These are phyloP conservation scores for Trichocomaceae sp. DNA, from an alignment of 2,329 filamentous ascomycete species.

Conservation along the genomic window DNA sequence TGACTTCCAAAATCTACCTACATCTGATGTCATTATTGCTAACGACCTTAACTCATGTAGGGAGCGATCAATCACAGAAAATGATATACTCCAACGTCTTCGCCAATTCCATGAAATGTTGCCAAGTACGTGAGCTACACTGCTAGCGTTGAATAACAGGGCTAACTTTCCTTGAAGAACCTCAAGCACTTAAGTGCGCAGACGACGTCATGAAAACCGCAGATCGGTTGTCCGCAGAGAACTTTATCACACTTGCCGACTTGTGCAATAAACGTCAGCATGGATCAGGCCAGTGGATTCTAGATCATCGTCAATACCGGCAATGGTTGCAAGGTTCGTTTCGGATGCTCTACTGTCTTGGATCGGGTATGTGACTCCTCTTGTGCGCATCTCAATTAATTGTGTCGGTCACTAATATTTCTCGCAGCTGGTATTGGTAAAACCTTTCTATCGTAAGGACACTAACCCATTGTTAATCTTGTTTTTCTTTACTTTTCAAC, in stretches of 20 bases:
- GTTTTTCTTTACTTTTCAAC: neutral
- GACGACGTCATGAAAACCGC: constrained; percentile 18
- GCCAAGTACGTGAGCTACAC: constrained; percentile 13
- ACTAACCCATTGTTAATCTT: neutral
- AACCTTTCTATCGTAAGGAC: constrained; percentile 26
- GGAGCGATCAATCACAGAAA: constrained; percentile 16
- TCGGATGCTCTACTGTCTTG: constrained; percentile 24
- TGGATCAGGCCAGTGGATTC: constrained; percentile 24
- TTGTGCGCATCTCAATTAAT: neutral
- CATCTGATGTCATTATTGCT: neutral
- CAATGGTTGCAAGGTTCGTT: constrained; percentile 23
- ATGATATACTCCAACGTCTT: constrained; percentile 16
- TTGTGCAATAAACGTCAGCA: constrained; percentile 23
- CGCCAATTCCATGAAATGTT: constrained; percentile 15
- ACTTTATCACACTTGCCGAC: constrained; percentile 25
- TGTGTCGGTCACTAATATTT: neutral
- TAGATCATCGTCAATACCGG: constrained; percentile 19
- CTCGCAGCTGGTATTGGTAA: constrained; percentile 26
- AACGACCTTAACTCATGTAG: constrained; percentile 6
- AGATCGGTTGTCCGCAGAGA: constrained; percentile 17
- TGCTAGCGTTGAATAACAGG: neutral
- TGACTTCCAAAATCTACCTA: neutral
- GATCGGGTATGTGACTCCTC: constrained; percentile 18
- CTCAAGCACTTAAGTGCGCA: constrained; percentile 14
- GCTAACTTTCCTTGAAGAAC: constrained; percentile 1